These are phyloP conservation scores for Trichoderma pleuroti DNA, from an alignment of 2,329 filamentous ascomycete genomes.

Conservation along the genomic window DNA sequence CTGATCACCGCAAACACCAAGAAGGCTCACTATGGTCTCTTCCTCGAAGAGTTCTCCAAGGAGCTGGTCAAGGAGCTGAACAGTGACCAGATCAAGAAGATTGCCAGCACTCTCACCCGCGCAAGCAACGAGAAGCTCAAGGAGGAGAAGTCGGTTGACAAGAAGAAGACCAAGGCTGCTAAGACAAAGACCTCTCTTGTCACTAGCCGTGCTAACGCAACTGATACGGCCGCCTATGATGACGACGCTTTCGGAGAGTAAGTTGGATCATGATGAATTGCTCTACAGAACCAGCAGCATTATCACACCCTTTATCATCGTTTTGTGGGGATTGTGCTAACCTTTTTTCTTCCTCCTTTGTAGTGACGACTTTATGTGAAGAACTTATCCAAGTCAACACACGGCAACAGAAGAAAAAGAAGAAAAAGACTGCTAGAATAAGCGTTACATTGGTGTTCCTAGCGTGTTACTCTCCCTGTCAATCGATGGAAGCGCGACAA, in stretches of 20 bases:
- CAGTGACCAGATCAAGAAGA: constrained; percentile 95
- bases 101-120: constrained; percentile 81
- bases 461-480: background rate
- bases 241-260: constrained; percentile 79
- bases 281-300: background rate
- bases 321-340: constrained; percentile 22
- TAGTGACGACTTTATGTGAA: constrained; percentile 73
- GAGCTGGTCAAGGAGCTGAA: constrained; percentile 81
- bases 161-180: constrained; percentile 90
- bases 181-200: constrained; percentile 90
- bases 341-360: background rate
- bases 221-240: constrained; percentile 76
- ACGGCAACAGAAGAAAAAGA: background rate
- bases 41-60: constrained; percentile 88
- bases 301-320: background rate
- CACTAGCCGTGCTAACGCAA: constrained; percentile 55
- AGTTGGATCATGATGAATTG: constrained; percentile 44
- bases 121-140: constrained; percentile 97
- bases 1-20: constrained; percentile 71
- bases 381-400: background rate
- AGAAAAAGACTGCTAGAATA: background rate
- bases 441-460: background rate
- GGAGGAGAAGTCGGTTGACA: constrained; percentile 92
- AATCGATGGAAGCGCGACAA: background rate
- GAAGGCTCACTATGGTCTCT: constrained; percentile 86